phyloP scores from a whole-genome alignment of 164 flowering plant species.

The Platanus orientalis region DNA sequence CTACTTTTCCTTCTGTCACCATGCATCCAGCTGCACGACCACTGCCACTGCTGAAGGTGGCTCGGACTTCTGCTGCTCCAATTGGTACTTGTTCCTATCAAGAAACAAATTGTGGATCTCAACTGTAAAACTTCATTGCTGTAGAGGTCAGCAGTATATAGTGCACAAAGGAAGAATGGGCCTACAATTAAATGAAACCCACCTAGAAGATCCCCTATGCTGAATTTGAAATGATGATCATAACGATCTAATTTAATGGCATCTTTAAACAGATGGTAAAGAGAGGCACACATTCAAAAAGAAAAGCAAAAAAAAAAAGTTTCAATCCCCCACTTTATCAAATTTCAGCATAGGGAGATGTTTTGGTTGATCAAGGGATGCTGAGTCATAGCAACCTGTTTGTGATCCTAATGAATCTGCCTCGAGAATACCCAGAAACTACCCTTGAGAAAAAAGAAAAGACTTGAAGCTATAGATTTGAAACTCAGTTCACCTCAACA shows the following conservation, averaged over 20 bases:
- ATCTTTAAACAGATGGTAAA: too few relatives aligned
- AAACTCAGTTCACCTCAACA: conserved; percentile 55
- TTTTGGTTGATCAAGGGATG: neutral
- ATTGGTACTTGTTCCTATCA: conserved; percentile 72
- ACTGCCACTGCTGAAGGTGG: conserved; percentile 85
- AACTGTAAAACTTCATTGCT: neutral
- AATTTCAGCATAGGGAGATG: neutral
- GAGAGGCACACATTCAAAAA: too few relatives aligned
- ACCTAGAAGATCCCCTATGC: neutral
- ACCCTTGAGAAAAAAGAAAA: neutral
- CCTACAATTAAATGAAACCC: too few relatives aligned
- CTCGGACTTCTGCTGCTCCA: conserved; percentile 80
- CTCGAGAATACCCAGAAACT: neutral
- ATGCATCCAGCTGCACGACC: conserved; percentile 96
- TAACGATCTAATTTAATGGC: neutral
- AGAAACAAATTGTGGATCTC: conserved; percentile 13
- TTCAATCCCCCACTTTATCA: neutral
- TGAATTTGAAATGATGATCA: neutral
- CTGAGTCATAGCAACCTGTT: neutral
- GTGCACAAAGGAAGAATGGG: neutral
- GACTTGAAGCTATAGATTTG: neutral
- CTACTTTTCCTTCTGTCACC: conserved; percentile 78
- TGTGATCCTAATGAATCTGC: neutral
- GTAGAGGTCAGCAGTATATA: neutral
- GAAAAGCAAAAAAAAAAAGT: neutral